Base-by-base conservation (phyloP, 2,329 filamentous ascomycete genomes). In the Sclerotinia subarctica region DNA sequence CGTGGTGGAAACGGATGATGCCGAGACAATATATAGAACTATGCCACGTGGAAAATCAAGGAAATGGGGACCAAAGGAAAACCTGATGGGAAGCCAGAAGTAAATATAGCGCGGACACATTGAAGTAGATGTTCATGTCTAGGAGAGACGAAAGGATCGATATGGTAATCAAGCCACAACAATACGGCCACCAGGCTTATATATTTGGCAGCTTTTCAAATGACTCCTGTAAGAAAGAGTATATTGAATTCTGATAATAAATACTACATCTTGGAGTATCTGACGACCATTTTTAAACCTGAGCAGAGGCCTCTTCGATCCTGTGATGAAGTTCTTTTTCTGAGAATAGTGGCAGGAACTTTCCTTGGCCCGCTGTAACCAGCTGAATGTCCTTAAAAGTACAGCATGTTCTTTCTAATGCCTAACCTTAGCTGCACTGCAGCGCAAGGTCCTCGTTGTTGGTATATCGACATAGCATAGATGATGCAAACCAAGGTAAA, bases 311-410 rank as follows among this genome's bases (percentile, higher is more conserved):
- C 32, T 42, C 21, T 42, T 17, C 24, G 26, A 29, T 3, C 6
- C 15, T 46, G 52, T 21, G 35, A 47, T 15, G 32, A 6, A 57
- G 13, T 19, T 42, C 24, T 57, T 35, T 52, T 32, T 29, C 42
- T 52, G 10, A 42, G 21, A 5, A 35, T 19, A 56, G 46, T 29
- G 51, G 17, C 17, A 32, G 51, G n/a, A 47, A 47, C 38, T 17
- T 49, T 42, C 19, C 13, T 59, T 21, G 47, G 32, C 59, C 52
- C 47, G 7, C 59, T 63, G 35, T 52, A 52, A 63, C 52, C 47
- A n/a, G 21, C 38, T 42, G 21, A 38, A 51, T n/a, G 4, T 38
- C 35, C 11, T 52, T 52, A n/a, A 32, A 63, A 10, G 47, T 38
- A 32, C 47, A 63, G 35, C 44, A 19, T 15, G 32, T 47, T 53